phyloP scores from a whole-genome alignment of 495 filamentous ascomycete genomes.

The Echria macrotheca region DNA sequence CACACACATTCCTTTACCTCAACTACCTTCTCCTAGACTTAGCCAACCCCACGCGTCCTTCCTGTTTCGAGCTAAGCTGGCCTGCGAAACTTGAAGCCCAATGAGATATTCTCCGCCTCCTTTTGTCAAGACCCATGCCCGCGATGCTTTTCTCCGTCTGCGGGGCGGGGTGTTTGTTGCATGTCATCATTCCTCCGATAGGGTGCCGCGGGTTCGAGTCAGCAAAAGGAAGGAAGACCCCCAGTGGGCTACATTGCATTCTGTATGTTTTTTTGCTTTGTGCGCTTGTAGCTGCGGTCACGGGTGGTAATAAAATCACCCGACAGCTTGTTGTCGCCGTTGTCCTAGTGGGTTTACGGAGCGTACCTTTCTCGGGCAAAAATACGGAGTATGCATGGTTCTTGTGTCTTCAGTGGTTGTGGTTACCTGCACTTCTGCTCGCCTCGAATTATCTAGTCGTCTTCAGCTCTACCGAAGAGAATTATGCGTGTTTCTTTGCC shows the following conservation, averaged over 20 bases:
- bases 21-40: too few species aligned
- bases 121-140: not conserved
- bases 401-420: too few species aligned
- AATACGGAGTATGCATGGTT: too few species aligned
- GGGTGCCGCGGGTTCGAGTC: not conserved
- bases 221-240: not conserved
- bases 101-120: too few species aligned
- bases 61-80: too few species aligned
- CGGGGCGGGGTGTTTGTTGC: not conserved
- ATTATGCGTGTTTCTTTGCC: not conserved
- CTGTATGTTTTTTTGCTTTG: conserved; percentile 1
- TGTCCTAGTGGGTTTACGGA: not conserved
- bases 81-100: too few species aligned
- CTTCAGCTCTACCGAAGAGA: too few species aligned
- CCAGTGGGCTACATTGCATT: not conserved
- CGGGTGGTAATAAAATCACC: not conserved
- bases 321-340: not conserved
- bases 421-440: too few species aligned
- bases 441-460: too few species aligned
- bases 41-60: too few species aligned
- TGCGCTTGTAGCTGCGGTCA: not conserved
- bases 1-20: too few species aligned
- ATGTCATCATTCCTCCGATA: conserved; percentile 4
- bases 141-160: not conserved
- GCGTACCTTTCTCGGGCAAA: too few species aligned